Conservation (phyloP, 257 asterid genomes). For the Avicennia marina region DNA sequence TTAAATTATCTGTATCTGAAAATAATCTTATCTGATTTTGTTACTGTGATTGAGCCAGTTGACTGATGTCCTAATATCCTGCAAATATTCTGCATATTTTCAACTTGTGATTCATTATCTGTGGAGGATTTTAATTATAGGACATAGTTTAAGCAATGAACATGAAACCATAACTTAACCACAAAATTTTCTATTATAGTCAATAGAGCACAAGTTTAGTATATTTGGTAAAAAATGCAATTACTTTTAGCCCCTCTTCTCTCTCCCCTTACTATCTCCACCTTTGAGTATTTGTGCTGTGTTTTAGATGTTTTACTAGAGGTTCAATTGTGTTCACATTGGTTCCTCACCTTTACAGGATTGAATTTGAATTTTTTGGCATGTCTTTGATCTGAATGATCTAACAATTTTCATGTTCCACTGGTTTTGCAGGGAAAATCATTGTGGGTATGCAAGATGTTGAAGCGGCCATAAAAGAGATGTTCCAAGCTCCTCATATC, state of each 20-base stretch:
- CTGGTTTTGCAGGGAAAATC: slow-evolving; percentile 45
- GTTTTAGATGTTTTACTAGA: neutral
- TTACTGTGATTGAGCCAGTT: neutral
- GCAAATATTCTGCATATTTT: neutral
- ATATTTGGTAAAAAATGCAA: neutral
- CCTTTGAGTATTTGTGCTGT: neutral
- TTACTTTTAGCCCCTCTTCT: neutral
- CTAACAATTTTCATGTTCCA: slow-evolving; percentile 3
- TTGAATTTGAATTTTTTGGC: neutral
- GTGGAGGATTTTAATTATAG: slow-evolving; percentile 6
- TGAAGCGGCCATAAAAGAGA: slow-evolving; percentile 88
- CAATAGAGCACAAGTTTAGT: neutral
- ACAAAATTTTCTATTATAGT: neutral
- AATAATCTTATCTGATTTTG: neutral
- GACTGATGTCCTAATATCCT: neutral
- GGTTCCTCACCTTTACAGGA: no score
- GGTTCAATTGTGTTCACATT: neutral
- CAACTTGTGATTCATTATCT: slow-evolving; percentile 3
- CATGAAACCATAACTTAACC: neutral
- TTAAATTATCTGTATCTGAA: neutral
- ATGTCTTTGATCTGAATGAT: slow-evolving; percentile 7
- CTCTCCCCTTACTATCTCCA: slow-evolving; percentile 1
- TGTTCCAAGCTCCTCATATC: slow-evolving; percentile 99
- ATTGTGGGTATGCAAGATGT: slow-evolving; percentile 72
- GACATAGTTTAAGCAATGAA: slow-evolving; percentile 3